These are phyloP conservation scores for Lichenothelia convexa DNA, from an alignment of 495 filamentous ascomycete genomes.

Conservation along the genomic window DNA sequence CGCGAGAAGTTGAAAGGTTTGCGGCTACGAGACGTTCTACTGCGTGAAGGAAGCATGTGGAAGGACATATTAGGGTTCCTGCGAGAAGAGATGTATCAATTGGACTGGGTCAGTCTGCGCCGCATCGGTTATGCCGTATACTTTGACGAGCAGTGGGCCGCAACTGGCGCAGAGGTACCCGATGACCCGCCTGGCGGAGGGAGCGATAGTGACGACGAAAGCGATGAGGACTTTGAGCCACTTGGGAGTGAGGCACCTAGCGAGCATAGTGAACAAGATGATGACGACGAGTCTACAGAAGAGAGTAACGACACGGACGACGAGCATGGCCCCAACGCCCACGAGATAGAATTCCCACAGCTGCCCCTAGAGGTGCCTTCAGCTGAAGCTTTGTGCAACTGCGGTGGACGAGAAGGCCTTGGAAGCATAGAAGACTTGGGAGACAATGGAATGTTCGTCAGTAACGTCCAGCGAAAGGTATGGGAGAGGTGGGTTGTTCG, in stretches of 20 bases:
- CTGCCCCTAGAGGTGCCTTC: conserved; percentile 25
- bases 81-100: conserved; percentile 35
- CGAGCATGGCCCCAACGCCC: conserved; percentile 16
- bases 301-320: conserved; percentile 8
- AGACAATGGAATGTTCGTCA: conserved; percentile 37
- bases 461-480: conserved; percentile 32
- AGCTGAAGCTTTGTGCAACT: conserved; percentile 31
- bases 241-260: conserved; percentile 7
- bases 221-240: conserved; percentile 12
- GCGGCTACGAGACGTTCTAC: conserved; percentile 36
- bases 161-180: conserved; percentile 24
- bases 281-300: conserved; percentile 9
- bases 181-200: conserved; percentile 23
- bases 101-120: conserved; percentile 42
- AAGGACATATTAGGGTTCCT: conserved; percentile 38
- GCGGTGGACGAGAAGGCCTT: conserved; percentile 17
- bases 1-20: conserved; percentile 36
- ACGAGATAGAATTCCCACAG: conserved; percentile 25
- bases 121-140: conserved; percentile 41
- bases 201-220: conserved; percentile 19
- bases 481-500: conserved; percentile 46
- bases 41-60: conserved; percentile 42
- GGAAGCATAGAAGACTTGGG: conserved; percentile 31
- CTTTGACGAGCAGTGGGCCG: conserved; percentile 29
- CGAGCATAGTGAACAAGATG: conserved; percentile 11